Percentiles rank a stretch among this genome's conserved stretches.
These are phyloP conservation scores for Datisca glomerata DNA, from an alignment of 306 rosid genomes.

Conservation along the genomic window DNA sequence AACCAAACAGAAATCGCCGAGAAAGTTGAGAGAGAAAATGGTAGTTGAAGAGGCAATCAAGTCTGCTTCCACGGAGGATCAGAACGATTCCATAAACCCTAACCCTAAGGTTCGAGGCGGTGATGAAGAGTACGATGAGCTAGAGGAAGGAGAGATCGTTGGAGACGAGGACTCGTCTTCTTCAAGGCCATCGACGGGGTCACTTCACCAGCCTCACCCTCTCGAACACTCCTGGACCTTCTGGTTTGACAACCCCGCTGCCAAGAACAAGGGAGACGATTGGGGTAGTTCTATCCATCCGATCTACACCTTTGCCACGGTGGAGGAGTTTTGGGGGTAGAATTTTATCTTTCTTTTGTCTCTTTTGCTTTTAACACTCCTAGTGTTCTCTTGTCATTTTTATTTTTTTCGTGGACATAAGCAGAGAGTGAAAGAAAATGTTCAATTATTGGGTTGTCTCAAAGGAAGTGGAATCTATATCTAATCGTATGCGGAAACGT, in stretches of 20 bases:
- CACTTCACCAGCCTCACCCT: conserved; percentile 36
- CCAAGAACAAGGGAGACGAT: conserved; percentile 40
- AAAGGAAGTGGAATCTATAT: too few species aligned
- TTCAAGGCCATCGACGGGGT: conserved; percentile 25
- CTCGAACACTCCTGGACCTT: conserved; percentile 92
- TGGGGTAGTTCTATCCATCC: conserved; percentile 76
- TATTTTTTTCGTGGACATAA: neutral
- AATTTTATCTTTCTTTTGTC: neutral
- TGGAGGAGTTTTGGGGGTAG: conserved; percentile 90
- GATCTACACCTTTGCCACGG: conserved; percentile 68
- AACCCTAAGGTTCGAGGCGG: conserved; percentile 19
- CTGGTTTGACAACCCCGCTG: conserved; percentile 75
- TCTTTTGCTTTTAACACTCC: too few species aligned
- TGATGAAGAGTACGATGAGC: conserved; percentile 32
- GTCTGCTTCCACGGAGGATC: conserved; percentile 27
- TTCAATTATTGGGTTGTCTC: too few species aligned
- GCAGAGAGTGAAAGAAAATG: neutral
- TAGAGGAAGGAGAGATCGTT: conserved; percentile 73
- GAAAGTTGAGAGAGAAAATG: conserved; percentile 22
- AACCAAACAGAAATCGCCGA: neutral
- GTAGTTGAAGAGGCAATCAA: conserved; percentile 44
- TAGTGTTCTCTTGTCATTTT: neutral
- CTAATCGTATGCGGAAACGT: too few species aligned
- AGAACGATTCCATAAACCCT: conserved; percentile 15
- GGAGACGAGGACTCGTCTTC: conserved; percentile 39